Percentiles rank a stretch among this genome's conserved stretches.
Evolutionary conservation across 805 yeast genomes (phyloP).

Genomic region (Candida vaughaniae): DNA sequence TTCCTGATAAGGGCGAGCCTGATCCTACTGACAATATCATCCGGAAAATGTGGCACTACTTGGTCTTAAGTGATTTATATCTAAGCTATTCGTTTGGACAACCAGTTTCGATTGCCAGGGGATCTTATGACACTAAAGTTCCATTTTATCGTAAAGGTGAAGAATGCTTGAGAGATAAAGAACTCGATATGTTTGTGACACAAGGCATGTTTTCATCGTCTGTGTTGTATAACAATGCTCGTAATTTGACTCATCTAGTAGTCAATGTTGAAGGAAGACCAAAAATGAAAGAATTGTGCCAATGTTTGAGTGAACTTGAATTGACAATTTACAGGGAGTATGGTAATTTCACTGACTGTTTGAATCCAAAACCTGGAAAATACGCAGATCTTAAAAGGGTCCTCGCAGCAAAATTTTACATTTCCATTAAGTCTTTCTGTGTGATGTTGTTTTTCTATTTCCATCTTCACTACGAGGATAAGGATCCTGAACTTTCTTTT

Average conservation of each 20-base stretch:
- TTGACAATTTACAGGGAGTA: slow-evolving; percentile 23
- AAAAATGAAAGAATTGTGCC: slow-evolving; percentile 35
- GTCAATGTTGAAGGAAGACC: slow-evolving; percentile 41
- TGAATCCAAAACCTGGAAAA: slow-evolving; percentile 12
- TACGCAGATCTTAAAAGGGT: slow-evolving; percentile 13
- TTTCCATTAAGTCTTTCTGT: slow-evolving; percentile 30
- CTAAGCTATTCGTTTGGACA: slow-evolving; percentile 50
- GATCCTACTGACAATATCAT: slow-evolving; percentile 41
- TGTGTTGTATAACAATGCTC: slow-evolving; percentile 24
- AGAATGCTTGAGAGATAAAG: slow-evolving; percentile 36
- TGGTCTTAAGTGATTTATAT: slow-evolving; percentile 45
- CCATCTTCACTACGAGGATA: slow-evolving; percentile 36
- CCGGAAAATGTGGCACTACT: slow-evolving; percentile 59
- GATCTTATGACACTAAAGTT: slow-evolving; percentile 49
- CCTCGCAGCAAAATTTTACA: slow-evolving; percentile 24
- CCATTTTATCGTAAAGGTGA: slow-evolving; percentile 43
- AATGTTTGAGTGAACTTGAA: slow-evolving; percentile 37
- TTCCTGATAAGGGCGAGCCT: slow-evolving; percentile 20
- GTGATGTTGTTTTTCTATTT: slow-evolving; percentile 43
- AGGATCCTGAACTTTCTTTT: slow-evolving; percentile 33
- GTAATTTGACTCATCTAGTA: slow-evolving; percentile 34
- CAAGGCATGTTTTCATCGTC: slow-evolving; percentile 29
- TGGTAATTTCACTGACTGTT: slow-evolving; percentile 24
- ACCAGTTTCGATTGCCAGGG: slow-evolving; percentile 37
- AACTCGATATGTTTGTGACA: slow-evolving; percentile 42